Conservation (phyloP, 768 basidiomycete species). For the Phallus indusiatus region DNA sequence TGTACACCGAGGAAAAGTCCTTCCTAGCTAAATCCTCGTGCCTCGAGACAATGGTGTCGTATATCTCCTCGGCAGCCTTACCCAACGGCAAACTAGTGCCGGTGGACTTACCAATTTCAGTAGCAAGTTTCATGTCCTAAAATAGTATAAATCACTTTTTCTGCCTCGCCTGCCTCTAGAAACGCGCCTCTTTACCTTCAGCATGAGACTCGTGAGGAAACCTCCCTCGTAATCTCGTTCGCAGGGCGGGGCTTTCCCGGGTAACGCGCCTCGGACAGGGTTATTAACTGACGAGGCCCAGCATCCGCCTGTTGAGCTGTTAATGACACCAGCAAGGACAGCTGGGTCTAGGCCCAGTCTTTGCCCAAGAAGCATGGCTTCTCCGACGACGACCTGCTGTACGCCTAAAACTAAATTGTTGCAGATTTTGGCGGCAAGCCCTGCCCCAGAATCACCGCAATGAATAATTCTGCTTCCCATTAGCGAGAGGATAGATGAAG, state of each 20-base stretch:
- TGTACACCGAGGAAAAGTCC: conserved; percentile 80
- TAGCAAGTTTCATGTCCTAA: conserved; percentile 82
- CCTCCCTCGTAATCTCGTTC: conserved; percentile 79
- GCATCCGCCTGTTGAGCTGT: conserved; percentile 74
- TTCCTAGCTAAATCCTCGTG: conserved; percentile 53
- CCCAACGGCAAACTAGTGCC: conserved; percentile 56
- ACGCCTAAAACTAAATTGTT: conserved; percentile 70
- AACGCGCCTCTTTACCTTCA: conserved; percentile 44
- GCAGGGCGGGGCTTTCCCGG: conserved; percentile 68
- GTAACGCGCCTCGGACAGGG: conserved; percentile 68
- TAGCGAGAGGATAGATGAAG: conserved; percentile 47
- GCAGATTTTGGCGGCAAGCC: conserved; percentile 83
- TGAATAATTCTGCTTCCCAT: conserved; percentile 83
- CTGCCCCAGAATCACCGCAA: conserved; percentile 75
- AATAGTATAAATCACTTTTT: background rate
- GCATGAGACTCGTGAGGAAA: conserved; percentile 74
- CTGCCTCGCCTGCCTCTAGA: background rate
- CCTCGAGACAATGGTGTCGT: conserved; percentile 41
- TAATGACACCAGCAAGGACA: conserved; percentile 74
- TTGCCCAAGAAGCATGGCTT: conserved; percentile 83
- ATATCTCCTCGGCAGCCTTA: conserved; percentile 51
- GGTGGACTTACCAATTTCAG: conserved; percentile 42
- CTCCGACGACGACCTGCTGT: conserved; percentile 76
- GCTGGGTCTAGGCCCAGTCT: conserved; percentile 71
- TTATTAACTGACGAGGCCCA: conserved; percentile 86